These are phyloP conservation scores for Neurospora crassa DNA, from an alignment of 2,329 filamentous ascomycete genomes.

Conservation along the genomic window DNA sequence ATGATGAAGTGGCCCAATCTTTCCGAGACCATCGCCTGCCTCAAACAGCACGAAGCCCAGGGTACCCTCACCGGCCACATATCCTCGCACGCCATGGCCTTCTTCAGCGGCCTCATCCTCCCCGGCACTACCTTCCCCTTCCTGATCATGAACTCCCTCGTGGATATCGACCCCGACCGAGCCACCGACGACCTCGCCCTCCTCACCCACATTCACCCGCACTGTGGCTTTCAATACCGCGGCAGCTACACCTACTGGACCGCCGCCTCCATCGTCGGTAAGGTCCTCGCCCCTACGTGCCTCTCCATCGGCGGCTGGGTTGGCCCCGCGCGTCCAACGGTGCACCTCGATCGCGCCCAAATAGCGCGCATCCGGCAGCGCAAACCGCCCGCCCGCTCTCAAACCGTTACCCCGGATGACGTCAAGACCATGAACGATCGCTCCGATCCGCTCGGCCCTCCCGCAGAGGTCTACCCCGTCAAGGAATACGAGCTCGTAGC, in stretches of 20 bases:
- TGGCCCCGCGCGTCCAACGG: constrained; percentile 59
- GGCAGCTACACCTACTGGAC: constrained; percentile 70
- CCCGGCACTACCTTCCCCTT: constrained; percentile 62
- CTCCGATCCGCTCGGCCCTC: constrained; percentile 59
- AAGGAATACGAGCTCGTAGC: constrained; percentile 55
- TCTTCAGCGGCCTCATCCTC: constrained; percentile 64
- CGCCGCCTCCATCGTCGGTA: constrained; percentile 61
- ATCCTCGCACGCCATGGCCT: constrained; percentile 66
- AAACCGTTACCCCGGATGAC: constrained; percentile 41
- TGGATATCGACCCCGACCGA: constrained; percentile 63
- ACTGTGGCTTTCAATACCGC: constrained; percentile 68
- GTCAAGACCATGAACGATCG: constrained; percentile 56
- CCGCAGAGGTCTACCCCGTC: constrained; percentile 52
- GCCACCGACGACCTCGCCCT: constrained; percentile 56
- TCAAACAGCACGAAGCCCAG: constrained; percentile 51
- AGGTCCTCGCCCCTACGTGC: constrained; percentile 65
- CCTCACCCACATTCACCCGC: constrained; percentile 57
- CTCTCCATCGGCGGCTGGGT: constrained; percentile 64
- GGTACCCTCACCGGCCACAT: constrained; percentile 44
- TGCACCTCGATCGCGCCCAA: constrained; percentile 57
- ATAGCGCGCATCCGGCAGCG: constrained; percentile 59
- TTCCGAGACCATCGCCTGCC: constrained; percentile 49
- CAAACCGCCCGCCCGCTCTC: constrained; percentile 39
- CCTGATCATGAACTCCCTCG: constrained; percentile 68
- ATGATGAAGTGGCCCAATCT: constrained; percentile 73